phyloP scores from a whole-genome alignment of 257 asterid genomes.

The Solanum appendiculatum region DNA sequence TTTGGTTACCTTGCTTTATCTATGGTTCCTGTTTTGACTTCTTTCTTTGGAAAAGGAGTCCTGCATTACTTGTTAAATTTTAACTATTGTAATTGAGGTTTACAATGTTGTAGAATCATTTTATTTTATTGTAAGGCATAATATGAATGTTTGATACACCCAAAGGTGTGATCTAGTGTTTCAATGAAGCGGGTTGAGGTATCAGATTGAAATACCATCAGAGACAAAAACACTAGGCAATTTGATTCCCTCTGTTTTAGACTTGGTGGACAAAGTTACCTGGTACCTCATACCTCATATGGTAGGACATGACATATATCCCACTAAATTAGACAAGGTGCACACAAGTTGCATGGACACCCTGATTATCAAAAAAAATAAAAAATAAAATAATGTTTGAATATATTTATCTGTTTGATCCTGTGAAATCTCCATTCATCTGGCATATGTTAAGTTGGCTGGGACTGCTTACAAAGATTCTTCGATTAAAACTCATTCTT shows the following conservation, averaged over 20 bases:
- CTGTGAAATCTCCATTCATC: too few species aligned
- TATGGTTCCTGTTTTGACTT: background rate
- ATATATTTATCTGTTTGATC: too few species aligned
- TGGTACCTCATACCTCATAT: too few species aligned
- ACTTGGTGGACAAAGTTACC: too few species aligned
- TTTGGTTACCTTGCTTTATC: background rate
- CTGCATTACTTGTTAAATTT: background rate
- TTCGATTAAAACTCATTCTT: too few species aligned
- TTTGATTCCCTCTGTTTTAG: background rate
- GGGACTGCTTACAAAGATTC: background rate
- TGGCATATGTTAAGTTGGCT: background rate
- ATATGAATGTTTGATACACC: background rate
- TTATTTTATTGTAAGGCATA: background rate
- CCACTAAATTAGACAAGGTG: background rate
- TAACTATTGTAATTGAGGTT: background rate
- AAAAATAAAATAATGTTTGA: too few species aligned
- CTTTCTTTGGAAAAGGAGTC: background rate
- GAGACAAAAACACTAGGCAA: background rate
- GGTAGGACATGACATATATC: background rate
- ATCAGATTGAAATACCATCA: too few species aligned
- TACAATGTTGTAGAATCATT: background rate
- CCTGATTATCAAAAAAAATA: too few species aligned
- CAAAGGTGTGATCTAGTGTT: background rate
- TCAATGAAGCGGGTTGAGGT: too few species aligned
- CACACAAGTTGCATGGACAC: background rate